Conservation (phyloP, 2,329 filamentous ascomycete genomes). For the Monosporascus sp. region DNA sequence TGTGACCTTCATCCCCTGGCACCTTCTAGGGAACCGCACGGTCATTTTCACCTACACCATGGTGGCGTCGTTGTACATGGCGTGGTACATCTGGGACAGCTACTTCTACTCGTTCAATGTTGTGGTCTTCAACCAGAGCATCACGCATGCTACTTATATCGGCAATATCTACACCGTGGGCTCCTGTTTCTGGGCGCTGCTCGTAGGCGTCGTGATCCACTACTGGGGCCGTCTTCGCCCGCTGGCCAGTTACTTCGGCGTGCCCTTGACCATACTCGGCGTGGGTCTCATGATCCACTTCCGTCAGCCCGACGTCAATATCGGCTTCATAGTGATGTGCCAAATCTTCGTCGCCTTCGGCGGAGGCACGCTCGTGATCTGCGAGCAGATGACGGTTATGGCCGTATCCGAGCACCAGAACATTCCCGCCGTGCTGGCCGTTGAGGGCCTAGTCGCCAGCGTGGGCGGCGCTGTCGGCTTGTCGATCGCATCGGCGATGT, state of each 20-base stretch:
- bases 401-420: conserved; percentile 52
- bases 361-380: conserved; percentile 52
- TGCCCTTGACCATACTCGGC: conserved; percentile 46
- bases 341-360: conserved; percentile 53
- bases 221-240: conserved; percentile 43
- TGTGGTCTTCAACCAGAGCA: conserved; percentile 26
- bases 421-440: conserved; percentile 51
- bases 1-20: conserved; percentile 44
- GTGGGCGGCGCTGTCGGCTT: conserved; percentile 55
- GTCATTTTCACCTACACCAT: conserved; percentile 35
- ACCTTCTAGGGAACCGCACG: conserved; percentile 35
- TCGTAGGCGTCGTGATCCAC: conserved; percentile 41
- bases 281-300: conserved; percentile 52
- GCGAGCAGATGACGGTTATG: conserved; percentile 54
- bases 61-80: conserved; percentile 25
- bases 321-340: conserved; percentile 52
- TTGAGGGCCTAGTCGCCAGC: conserved; percentile 52
- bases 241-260: conserved; percentile 26
- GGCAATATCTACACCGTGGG: conserved; percentile 34
- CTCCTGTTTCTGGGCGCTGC: conserved; percentile 34
- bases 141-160: conserved; percentile 27
- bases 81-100: conserved; percentile 33
- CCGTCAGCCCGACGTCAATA: conserved; percentile 43
- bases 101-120: conserved; percentile 39
- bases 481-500: conserved; percentile 56